phyloP scores from a whole-genome alignment of 116 monocot genomes.

The Zostera marina region DNA sequence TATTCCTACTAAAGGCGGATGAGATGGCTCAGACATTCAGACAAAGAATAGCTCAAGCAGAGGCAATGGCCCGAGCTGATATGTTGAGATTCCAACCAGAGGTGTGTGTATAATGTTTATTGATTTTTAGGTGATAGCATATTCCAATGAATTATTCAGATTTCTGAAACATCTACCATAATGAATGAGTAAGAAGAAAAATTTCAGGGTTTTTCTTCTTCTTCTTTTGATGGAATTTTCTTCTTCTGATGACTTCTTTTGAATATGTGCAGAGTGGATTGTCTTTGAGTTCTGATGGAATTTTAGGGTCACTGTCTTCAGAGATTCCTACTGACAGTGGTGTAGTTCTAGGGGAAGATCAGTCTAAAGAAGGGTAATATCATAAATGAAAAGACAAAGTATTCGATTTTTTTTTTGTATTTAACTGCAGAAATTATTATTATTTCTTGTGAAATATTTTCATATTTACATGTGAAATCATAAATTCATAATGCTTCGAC shows the following conservation, averaged over 20 bases:
- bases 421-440: too few species aligned
- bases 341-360: constrained; percentile 33
- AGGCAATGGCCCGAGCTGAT: constrained; percentile 98
- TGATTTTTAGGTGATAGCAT: background rate
- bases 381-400: background rate
- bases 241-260: background rate
- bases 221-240: background rate
- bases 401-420: too few species aligned
- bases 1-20: constrained; percentile 47
- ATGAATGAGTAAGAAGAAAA: too few species aligned
- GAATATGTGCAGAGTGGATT: constrained; percentile 58
- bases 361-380: constrained; percentile 30
- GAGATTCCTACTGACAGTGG: constrained; percentile 42
- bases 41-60: constrained; percentile 97
- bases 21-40: constrained; percentile 98
- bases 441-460: too few species aligned
- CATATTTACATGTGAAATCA: too few species aligned
- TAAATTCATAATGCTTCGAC: too few species aligned
- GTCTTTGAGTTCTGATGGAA: constrained; percentile 72
- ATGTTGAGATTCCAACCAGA: constrained; percentile 99
- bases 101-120: constrained; percentile 26
- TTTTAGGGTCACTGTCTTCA: constrained; percentile 50
- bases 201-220: background rate
- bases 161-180: background rate
- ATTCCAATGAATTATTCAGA: background rate